Conservation (phyloP, 2,329 filamentous ascomycete species). For the Metarhizium guizhouense region DNA sequence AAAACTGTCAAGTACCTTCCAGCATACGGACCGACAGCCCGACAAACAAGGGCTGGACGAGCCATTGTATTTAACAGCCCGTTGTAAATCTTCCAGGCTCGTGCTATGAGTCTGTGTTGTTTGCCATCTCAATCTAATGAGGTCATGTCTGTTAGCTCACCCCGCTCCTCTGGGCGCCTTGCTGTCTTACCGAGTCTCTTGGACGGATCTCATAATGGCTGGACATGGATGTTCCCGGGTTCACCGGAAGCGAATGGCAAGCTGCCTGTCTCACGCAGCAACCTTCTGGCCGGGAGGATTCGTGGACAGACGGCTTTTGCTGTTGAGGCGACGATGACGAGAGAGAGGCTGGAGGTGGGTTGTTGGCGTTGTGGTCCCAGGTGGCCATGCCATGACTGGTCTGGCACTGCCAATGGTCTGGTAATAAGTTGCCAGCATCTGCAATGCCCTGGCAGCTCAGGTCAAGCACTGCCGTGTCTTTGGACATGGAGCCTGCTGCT, state of each 20-base stretch:
- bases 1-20: conserved; percentile 57
- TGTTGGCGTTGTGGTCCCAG: neutral
- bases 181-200: conserved; percentile 27
- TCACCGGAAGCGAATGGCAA: neutral
- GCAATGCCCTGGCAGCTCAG: too few species aligned
- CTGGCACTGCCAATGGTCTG: too few species aligned
- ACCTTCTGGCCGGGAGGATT: neutral
- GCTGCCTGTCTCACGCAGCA: neutral
- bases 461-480: too few species aligned
- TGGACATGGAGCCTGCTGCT: too few species aligned
- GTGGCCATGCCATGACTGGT: too few species aligned
- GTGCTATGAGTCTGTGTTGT: conserved; percentile 49
- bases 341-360: neutral
- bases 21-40: conserved; percentile 78
- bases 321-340: neutral
- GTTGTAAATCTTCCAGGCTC: conserved; percentile 52
- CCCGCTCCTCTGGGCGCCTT: neutral
- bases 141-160: neutral
- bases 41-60: conserved; percentile 54
- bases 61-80: conserved; percentile 53
- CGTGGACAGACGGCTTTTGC: neutral
- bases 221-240: neutral
- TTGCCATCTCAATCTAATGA: conserved; percentile 56
- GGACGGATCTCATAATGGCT: conserved; percentile 26
- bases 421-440: too few species aligned